Evolutionary conservation across 352 stramenopile genomes (phyloP).

Genomic region (Globisporangium lucens): DNA sequence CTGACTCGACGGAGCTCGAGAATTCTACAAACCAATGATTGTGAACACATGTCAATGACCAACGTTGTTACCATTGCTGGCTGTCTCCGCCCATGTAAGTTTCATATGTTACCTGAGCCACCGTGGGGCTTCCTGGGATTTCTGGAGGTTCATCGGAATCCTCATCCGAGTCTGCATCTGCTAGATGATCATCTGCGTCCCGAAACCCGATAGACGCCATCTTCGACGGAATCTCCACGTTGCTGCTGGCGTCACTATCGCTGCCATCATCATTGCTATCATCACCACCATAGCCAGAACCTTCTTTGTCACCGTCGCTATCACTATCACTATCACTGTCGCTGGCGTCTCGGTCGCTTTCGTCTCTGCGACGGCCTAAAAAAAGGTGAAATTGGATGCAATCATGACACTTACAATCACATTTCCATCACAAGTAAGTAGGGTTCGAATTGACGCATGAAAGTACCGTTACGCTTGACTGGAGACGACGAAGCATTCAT

Average conservation of each 20-base stretch:
- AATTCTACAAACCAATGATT: not conserved
- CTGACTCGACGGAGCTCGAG: not conserved
- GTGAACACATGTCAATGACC: too few relatives aligned
- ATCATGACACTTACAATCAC: too few relatives aligned
- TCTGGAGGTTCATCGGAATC: constrained; percentile 56
- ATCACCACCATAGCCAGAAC: not conserved
- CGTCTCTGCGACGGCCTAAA: not conserved
- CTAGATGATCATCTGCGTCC: constrained; percentile 9
- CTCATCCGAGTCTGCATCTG: constrained; percentile 21
- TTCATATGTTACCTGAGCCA: constrained; percentile 18
- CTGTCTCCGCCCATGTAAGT: too few relatives aligned
- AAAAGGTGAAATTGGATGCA: not conserved
- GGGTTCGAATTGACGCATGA: not conserved
- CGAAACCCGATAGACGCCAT: constrained; percentile 5
- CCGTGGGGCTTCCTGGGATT: constrained; percentile 63
- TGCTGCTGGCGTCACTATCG: constrained; percentile 21
- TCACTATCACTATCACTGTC: constrained; percentile 17
- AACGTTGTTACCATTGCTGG: too few relatives aligned
- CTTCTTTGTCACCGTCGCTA: not conserved
- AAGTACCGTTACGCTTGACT: constrained; percentile 24
- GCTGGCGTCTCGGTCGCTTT: not conserved
- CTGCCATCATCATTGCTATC: constrained; percentile 9
- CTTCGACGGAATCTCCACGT: constrained; percentile 14
- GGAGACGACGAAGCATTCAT: constrained; percentile 43
- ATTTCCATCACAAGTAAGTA: not conserved